Percentiles rank a stretch among this genome's conserved stretches.
Conservation (phyloP, 768 basidiomycete species). For the Pleurotus platypus region DNA sequence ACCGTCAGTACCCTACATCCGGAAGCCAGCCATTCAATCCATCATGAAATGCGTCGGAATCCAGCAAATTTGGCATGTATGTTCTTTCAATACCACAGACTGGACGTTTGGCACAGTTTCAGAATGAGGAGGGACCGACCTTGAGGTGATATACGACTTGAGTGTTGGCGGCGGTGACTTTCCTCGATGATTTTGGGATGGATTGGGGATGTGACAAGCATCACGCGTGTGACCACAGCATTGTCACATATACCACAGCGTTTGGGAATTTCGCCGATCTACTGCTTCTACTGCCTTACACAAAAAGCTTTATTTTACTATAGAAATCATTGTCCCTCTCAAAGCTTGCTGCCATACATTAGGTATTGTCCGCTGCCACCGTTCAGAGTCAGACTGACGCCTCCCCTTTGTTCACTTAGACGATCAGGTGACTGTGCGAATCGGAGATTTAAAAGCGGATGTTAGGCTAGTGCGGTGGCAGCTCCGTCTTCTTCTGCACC, state of each 20-base stretch:
- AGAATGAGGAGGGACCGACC: conserved; percentile 22
- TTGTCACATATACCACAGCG: neutral
- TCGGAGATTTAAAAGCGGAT: neutral
- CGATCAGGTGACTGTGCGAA: neutral
- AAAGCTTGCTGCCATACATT: no score
- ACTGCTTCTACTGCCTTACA: no score
- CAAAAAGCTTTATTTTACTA: no score
- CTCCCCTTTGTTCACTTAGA: neutral
- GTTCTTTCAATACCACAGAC: conserved; percentile 8
- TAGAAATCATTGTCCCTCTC: no score
- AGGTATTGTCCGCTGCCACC: no score
- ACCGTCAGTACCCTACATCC: conserved; percentile 28
- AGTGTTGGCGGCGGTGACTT: conserved; percentile 6
- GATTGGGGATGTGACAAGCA: neutral
- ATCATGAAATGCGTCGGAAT: conserved; percentile 17
- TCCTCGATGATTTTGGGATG: conserved; percentile 3
- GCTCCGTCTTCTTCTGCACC: conserved; percentile 24
- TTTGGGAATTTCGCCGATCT: no score
- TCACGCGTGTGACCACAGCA: neutral
- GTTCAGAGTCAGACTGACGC: no score
- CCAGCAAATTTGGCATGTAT: conserved; percentile 19
- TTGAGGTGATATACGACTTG: conserved; percentile 29
- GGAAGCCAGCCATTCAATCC: conserved; percentile 35
- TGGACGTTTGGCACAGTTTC: conserved; percentile 13
- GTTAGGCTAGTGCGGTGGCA: conserved; percentile 1